Base-by-base conservation (phyloP, 2,329 filamentous ascomycete species). In the Botrytis sinoallii region DNA sequence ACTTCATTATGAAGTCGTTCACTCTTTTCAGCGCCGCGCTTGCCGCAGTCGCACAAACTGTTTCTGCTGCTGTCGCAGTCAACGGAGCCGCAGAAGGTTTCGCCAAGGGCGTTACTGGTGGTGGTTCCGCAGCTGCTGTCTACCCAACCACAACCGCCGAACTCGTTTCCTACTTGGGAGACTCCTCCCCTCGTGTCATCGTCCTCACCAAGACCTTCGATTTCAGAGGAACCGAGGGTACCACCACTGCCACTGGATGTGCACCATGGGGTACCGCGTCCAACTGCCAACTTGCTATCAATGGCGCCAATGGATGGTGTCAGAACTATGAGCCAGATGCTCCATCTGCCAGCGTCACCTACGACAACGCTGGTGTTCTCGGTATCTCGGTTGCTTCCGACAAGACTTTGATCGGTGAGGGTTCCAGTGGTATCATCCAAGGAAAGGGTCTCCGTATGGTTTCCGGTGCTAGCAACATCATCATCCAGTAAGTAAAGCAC, bases 31-130 rank as follows among this genome's bases (percentile, higher is more conserved):
- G 60, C 12, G 70, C 57, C 29, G 73, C 44, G 32, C 35, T 75
- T 75, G 73, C 64, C 46, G 59, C 65, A 35, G 44, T n/a, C 59
- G 70, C 74, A 44, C 65, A 38, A 38, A n/a, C 59, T 42, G 75
- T 70, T 57, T 65, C 69, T 66, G 73, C 74, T 16, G 74, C 74
- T 35, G 67, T 85, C n/a, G 83, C 57, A 48, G 85, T 75, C 4
- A 52, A 40, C 4, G 69, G 69, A 38, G 59, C 69, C 22, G 69
- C 69, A 29, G 69, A 71, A 25, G 85, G 85, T 73, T 87, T 87
- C 74, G 85, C 85, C 25, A 81, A 83, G 74, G 87, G 88, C 67
- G 86, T 88, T 42, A 91, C 89, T 29, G 89, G 89, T 55, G 89
- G 89, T 78, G 89, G 88, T 71, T 84, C 77, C 74, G 88, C 87